Conservation (phyloP, 495 filamentous ascomycete genomes). For the Daldinia grandis region DNA sequence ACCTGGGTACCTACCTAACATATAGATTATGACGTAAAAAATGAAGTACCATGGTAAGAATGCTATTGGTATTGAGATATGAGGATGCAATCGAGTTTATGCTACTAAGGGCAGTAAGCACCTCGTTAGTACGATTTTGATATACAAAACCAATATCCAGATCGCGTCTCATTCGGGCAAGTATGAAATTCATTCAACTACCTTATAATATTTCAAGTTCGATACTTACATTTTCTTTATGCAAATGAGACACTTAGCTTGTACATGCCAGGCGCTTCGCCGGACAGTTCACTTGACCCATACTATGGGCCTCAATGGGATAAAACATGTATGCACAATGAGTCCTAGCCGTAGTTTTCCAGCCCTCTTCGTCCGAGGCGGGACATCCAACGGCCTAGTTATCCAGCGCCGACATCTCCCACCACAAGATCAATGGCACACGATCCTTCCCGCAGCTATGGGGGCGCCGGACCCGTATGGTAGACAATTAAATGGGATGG, state of each 20-base stretch:
- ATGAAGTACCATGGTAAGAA: background rate
- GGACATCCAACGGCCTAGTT: constrained; percentile 74
- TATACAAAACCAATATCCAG: background rate
- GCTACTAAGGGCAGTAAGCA: background rate
- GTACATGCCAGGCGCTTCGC: constrained; percentile 1
- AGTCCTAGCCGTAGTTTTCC: constrained; percentile 51
- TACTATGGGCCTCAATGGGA: background rate
- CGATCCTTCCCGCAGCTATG: constrained; percentile 68
- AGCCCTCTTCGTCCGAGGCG: constrained; percentile 76
- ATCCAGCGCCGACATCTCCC: constrained; percentile 64
- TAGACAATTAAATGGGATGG: constrained; percentile 76
- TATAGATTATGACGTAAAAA: background rate
- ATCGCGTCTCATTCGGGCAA: background rate
- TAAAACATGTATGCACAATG: background rate
- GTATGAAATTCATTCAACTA: background rate
- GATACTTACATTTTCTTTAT: background rate
- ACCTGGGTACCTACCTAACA: too few relatives aligned
- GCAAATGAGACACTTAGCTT: background rate
- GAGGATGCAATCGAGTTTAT: background rate
- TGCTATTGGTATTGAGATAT: background rate
- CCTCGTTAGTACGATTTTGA: background rate
- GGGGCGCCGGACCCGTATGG: constrained; percentile 74
- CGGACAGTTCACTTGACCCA: background rate
- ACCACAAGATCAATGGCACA: constrained; percentile 58
- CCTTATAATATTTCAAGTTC: background rate